Evolutionary conservation across 2,329 filamentous ascomycete genomes (phyloP), one percentile per base, ranked within the genome.

Genomic region (Paraphaeosphaeria sporulosa): DNA sequence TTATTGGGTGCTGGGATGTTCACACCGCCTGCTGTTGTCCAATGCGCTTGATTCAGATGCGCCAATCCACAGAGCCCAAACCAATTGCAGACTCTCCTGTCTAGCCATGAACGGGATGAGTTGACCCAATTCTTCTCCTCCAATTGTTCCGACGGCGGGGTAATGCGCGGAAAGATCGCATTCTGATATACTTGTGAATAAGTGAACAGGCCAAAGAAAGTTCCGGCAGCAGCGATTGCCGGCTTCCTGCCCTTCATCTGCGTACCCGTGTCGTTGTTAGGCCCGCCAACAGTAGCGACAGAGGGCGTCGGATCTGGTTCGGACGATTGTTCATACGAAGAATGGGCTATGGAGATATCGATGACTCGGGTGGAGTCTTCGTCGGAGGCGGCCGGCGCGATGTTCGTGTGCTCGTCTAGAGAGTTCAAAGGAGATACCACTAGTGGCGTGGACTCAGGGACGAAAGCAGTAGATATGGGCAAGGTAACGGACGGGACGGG

Each of bases 1-100:
- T 62, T 21, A 4, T 34, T 21, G 23, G 53, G 58, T 50, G 64
- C 57, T n/a, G 68, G 70, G 32, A 61, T 62, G 25, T 70, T 61
- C 32, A 55, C 57, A 32, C 70, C 71, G 27, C 65, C 59, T 60
- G 69, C 71, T 70, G 76, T 75, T 3, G 76, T 79, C 83, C 84
- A 86, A 27, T 74, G 70, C 30, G 75, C 69, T 48, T 76, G 77
- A 49, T 81, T 85, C 65, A 94, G 80, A 73, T 96, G 92, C 54
- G 90, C 83, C n/a, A 92, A 76, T 25, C 92, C 93, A 73, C 93
- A 97, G 30, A 96, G 76, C 36, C 90, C 85, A 44, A 96, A 79
- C 90, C 90, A 96, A 48, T 87, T 86, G 75, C 93, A 96, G 8
- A 87, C 82, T 49, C 75, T 77, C 53, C 72, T 69, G 47, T 78